These are phyloP conservation scores for Trichoderma atroviride DNA, from an alignment of 2,329 filamentous ascomycete genomes.

Conservation along the genomic window DNA sequence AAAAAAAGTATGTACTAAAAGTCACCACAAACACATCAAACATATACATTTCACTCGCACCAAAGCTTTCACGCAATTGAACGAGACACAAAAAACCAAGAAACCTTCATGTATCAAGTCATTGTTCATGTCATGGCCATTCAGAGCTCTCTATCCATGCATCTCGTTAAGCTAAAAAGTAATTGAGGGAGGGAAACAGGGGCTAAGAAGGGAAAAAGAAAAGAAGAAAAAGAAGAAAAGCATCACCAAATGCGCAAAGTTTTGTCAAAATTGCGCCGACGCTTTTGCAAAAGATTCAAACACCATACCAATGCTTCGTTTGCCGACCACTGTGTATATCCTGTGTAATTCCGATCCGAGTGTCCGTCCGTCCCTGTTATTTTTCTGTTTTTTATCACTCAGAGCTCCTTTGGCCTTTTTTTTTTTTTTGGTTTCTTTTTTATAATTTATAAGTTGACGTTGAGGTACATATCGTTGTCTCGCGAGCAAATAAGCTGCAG, in stretches of 20 bases:
- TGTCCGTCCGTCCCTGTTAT: neutral
- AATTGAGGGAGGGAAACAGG: neutral
- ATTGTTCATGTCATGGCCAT: conserved; percentile 30
- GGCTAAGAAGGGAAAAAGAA: conserved; percentile 4
- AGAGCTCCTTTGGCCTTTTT: neutral
- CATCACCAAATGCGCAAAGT: conserved; percentile 7
- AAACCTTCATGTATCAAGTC: conserved; percentile 7
- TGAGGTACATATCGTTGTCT: neutral
- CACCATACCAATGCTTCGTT: conserved; percentile 25
- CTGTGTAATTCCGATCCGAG: conserved; percentile 28
- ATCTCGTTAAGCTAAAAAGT: conserved; percentile 31
- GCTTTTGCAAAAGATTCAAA: conserved; percentile 29
- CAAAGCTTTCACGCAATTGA: neutral
- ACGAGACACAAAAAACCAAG: neutral
- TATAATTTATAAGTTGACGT: neutral
- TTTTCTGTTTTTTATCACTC: neutral
- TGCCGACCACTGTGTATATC: conserved; percentile 28
- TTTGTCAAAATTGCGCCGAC: conserved; percentile 29
- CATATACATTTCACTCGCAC: neutral
- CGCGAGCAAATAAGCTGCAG: neutral
- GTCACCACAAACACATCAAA: neutral
- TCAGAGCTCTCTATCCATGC: conserved; percentile 33
- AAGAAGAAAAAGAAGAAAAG: conserved; percentile 8
- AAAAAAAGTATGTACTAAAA: neutral
- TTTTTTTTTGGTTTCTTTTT: neutral